A percentile compares a stretch with the other conserved stretches of the same genome.
Evolutionary conservation across 1,139 yeast species (phyloP).

Genomic region (Nakaseomyces nivariensis): DNA sequence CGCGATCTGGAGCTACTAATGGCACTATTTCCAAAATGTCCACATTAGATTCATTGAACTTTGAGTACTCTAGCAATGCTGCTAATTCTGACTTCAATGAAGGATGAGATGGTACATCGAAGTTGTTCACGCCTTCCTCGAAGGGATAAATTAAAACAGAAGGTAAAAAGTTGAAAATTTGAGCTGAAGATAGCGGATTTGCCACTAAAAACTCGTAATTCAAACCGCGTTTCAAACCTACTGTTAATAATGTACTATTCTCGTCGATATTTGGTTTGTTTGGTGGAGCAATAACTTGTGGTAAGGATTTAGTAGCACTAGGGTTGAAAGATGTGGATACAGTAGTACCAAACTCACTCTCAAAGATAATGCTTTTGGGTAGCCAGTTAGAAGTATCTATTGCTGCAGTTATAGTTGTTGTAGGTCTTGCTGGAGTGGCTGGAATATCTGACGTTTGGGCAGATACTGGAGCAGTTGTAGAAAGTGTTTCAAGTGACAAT

Average conservation of each 20-base stretch:
- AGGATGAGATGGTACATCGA: background rate
- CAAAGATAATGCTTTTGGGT: conserved; percentile 10
- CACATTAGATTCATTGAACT: conserved; percentile 32
- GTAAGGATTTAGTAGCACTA: conserved; percentile 32
- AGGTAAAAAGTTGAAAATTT: conserved; percentile 61
- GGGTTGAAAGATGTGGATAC: conserved; percentile 7
- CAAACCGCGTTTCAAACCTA: conserved; percentile 55
- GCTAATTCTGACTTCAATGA: background rate
- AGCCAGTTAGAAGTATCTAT: conserved; percentile 9
- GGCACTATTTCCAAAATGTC: conserved; percentile 45
- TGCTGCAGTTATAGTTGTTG: background rate
- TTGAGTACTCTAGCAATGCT: conserved; percentile 14
- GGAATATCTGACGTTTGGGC: background rate
- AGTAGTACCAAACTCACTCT: conserved; percentile 2
- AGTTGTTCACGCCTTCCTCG: conserved; percentile 7
- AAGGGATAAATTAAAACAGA: conserved; percentile 45
- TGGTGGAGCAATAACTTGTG: conserved; percentile 53
- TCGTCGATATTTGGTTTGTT: conserved; percentile 19
- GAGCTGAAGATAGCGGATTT: conserved; percentile 58
- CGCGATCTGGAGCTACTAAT: conserved; percentile 38
- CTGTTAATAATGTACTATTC: conserved; percentile 43
- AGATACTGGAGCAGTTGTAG: background rate
- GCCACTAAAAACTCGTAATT: conserved; percentile 61
- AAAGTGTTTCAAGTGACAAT: background rate
- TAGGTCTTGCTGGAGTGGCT: background rate